Evolutionary conservation across 1,284 basidiomycete species (phyloP).

Genomic region (Cutaneotrichosporon sp.): DNA sequence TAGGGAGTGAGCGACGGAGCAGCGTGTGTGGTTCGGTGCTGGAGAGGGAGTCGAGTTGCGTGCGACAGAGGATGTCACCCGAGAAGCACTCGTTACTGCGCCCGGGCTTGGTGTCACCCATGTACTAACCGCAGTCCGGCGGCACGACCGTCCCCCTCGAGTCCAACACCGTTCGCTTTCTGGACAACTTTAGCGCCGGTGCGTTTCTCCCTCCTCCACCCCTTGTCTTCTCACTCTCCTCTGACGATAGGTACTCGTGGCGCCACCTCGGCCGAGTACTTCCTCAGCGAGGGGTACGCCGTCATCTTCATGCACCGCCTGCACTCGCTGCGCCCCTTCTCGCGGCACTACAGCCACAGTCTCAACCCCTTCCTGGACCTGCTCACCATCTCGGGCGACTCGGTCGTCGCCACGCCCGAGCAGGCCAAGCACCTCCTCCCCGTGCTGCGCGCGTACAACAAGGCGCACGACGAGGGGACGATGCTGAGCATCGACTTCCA

Average conservation of each 20-base stretch:
- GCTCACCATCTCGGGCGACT: slow-evolving; percentile 64
- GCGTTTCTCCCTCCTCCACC: too few relatives aligned
- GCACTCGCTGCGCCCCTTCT: slow-evolving; percentile 95
- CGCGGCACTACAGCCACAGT: slow-evolving; percentile 94
- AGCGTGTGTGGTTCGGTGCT: too few relatives aligned
- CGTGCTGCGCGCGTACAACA: slow-evolving; percentile 79
- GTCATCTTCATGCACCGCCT: slow-evolving; percentile 98
- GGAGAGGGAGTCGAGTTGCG: too few relatives aligned
- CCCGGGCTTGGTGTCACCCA: too few relatives aligned
- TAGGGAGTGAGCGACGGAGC: not conserved
- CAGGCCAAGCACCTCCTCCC: slow-evolving; percentile 65
- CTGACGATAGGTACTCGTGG: slow-evolving; percentile 72
- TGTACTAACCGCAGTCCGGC: slow-evolving; percentile 70
- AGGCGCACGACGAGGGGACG: slow-evolving; percentile 69
- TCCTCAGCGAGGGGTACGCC: slow-evolving; percentile 85
- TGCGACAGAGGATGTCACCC: not conserved
- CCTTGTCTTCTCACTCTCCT: slow-evolving; percentile 37
- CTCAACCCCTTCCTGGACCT: slow-evolving; percentile 98
- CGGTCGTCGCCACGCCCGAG: slow-evolving; percentile 65
- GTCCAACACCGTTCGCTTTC: slow-evolving; percentile 96
- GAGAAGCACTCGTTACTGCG: too few relatives aligned
- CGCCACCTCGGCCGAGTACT: slow-evolving; percentile 97
- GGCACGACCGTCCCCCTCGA: slow-evolving; percentile 94
- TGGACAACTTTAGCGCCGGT: slow-evolving; percentile 99
- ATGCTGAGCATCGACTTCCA: slow-evolving; percentile 88